Conservation (phyloP, 352 stramenopile genomes). For the Pythium scleroteichum region DNA sequence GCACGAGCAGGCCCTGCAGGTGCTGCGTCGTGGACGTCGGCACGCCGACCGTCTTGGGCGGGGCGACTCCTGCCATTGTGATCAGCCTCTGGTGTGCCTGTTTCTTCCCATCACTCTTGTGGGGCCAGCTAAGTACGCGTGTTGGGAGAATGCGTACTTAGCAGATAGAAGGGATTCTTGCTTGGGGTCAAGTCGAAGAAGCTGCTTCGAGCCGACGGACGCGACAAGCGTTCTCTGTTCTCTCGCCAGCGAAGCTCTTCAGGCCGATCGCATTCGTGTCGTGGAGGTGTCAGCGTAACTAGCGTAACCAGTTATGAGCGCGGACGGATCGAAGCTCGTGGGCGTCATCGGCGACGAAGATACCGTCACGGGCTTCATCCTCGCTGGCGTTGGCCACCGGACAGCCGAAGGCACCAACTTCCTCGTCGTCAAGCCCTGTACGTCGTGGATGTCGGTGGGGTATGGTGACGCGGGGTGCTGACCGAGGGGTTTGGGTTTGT, state of each 20-base stretch:
- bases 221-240: too few relatives aligned
- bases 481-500: not conserved
- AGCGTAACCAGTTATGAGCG: slow-evolving; percentile 66
- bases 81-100: too few relatives aligned
- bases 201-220: too few relatives aligned
- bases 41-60: slow-evolving; percentile 26
- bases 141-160: slow-evolving; percentile 2
- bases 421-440: slow-evolving; percentile 95
- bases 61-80: slow-evolving; percentile 21
- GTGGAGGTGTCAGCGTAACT: too few relatives aligned
- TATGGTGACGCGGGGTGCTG: too few relatives aligned
- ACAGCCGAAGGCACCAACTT: slow-evolving; percentile 96
- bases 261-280: too few relatives aligned
- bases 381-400: slow-evolving; percentile 95
- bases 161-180: not conserved
- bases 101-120: too few relatives aligned
- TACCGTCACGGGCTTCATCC: slow-evolving; percentile 98
- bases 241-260: too few relatives aligned
- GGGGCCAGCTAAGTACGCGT: too few relatives aligned
- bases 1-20: slow-evolving; percentile 63
- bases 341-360: slow-evolving; percentile 93
- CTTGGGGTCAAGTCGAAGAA: not conserved
- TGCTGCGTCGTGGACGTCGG: slow-evolving; percentile 45
- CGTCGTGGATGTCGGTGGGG: slow-evolving; percentile 21
- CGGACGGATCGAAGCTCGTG: slow-evolving; percentile 80